These are phyloP conservation scores for Shiraia sp. DNA, from an alignment of 2,329 filamentous ascomycete species.

Conservation along the genomic window DNA sequence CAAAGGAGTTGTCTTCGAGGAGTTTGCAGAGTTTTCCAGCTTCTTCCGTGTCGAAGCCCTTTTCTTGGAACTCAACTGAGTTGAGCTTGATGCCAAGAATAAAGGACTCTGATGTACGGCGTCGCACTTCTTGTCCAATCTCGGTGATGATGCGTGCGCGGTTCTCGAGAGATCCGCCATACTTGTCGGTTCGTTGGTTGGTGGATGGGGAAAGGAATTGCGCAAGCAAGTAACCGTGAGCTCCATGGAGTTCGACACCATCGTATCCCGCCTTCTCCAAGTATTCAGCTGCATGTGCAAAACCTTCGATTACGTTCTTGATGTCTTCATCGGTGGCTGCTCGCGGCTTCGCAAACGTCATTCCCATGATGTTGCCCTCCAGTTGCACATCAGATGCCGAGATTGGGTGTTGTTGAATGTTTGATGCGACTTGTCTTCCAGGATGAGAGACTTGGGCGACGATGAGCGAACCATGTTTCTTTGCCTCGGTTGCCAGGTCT, in stretches of 20 bases:
- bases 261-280: conserved; percentile 65
- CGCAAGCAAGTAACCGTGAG: conserved; percentile 51
- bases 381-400: conserved; percentile 53
- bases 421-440: conserved; percentile 57
- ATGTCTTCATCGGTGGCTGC: conserved; percentile 61
- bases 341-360: conserved; percentile 58
- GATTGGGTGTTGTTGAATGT: conserved; percentile 55
- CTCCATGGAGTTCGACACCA: conserved; percentile 53
- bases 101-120: conserved; percentile 45
- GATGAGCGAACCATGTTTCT: conserved; percentile 62
- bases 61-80: conserved; percentile 59
- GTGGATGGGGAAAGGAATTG: conserved; percentile 51
- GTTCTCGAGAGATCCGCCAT: conserved; percentile 50
- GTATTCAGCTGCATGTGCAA: conserved; percentile 65
- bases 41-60: conserved; percentile 57
- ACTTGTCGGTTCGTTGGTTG: conserved; percentile 50
- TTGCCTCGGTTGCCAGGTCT: conserved; percentile 58
- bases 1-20: conserved; percentile 56
- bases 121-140: conserved; percentile 44
- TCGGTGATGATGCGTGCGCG: conserved; percentile 48
- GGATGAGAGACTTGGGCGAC: conserved; percentile 66
- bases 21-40: conserved; percentile 53
- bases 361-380: conserved; percentile 45
- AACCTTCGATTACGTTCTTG: conserved; percentile 59
- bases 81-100: conserved; percentile 63